These are phyloP conservation scores for Chaetomidium leptoderma DNA, from an alignment of 495 filamentous ascomycete genomes.

Conservation along the genomic window DNA sequence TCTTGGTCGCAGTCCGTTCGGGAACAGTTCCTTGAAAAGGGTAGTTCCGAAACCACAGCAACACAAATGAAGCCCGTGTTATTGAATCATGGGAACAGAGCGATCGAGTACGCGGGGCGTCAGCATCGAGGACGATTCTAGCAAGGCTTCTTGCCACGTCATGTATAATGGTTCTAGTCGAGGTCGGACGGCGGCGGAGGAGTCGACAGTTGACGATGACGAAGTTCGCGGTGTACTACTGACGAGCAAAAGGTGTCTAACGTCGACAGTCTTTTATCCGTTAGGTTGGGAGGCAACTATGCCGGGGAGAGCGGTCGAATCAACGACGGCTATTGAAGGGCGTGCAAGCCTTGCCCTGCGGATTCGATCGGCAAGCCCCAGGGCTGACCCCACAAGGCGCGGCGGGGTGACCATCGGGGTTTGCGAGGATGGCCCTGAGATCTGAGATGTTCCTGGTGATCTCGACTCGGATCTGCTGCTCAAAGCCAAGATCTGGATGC, in stretches of 20 bases:
- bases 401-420: neutral
- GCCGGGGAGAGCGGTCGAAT: neutral
- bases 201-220: neutral
- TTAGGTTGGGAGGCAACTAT: neutral
- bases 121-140: neutral
- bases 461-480: neutral
- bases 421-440: no score
- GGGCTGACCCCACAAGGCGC: neutral
- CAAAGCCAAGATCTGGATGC: no score
- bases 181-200: neutral
- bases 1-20: neutral
- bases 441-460: neutral
- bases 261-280: no score
- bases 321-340: neutral
- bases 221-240: no score
- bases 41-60: conserved; percentile 13
- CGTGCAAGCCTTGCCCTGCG: neutral
- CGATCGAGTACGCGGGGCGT: neutral
- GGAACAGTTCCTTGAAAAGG: neutral
- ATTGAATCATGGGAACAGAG: conserved; percentile 45
- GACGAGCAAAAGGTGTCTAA: no score
- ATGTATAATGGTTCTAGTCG: neutral
- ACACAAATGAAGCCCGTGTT: conserved; percentile 33
- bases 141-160: neutral
- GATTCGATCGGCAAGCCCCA: neutral